Evolutionary conservation across 1,139 yeast species (phyloP).

Genomic region (Cylindricascospora bacillispora): DNA sequence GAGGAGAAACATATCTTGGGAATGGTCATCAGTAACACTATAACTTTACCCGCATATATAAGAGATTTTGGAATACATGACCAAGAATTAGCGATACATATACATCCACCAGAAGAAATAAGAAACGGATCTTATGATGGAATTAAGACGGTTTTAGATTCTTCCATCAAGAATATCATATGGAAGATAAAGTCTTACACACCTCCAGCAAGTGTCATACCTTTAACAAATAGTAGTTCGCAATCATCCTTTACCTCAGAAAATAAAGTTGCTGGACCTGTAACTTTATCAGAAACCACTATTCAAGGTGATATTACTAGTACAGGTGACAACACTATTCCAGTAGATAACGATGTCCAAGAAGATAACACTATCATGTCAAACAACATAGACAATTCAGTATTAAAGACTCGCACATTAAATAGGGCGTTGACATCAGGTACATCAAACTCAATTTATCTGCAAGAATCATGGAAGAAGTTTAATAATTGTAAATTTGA

Average conservation of each 20-base stretch:
- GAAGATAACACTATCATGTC: background rate
- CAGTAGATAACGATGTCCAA: too few species aligned
- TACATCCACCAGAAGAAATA: conserved; percentile 6
- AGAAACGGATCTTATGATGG: conserved; percentile 17
- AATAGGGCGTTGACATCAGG: conserved; percentile 1
- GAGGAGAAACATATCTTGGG: conserved; percentile 10
- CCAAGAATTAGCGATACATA: conserved; percentile 3
- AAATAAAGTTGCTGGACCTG: conserved; percentile 2
- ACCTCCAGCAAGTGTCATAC: conserved; percentile 11
- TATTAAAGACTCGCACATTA: too few species aligned
- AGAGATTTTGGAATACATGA: conserved; percentile 1
- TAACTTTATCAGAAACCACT: background rate
- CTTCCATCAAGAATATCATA: conserved; percentile 20
- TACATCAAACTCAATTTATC: background rate
- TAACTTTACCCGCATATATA: conserved; percentile 10
- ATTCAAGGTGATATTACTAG: background rate
- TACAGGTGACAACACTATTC: too few species aligned
- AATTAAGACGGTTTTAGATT: conserved; percentile 18
- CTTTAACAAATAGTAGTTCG: conserved; percentile 7
- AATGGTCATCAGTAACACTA: conserved; percentile 10
- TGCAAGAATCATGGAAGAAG: conserved; percentile 11
- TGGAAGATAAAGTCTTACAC: conserved; percentile 22
- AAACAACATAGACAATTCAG: background rate
- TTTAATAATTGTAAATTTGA: conserved; percentile 18
- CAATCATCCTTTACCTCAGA: conserved; percentile 5